Percentiles rank a stretch among this genome's conserved stretches.
Conservation (phyloP, 2,329 filamentous ascomycete genomes). For the Penicillium sp. region DNA sequence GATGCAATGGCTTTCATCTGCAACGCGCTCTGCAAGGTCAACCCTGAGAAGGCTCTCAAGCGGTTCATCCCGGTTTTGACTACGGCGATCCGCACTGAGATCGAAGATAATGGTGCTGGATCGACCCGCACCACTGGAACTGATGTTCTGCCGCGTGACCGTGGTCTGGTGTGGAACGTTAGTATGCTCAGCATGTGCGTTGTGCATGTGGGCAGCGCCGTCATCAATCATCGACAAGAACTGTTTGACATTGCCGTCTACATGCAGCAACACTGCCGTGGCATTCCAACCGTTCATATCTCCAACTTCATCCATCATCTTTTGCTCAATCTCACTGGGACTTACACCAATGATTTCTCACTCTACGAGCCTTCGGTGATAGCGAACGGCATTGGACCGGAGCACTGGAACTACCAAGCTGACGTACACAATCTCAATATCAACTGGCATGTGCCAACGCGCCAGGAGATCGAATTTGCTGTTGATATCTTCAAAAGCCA, state of each 20-base stretch:
- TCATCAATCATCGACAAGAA: constrained; percentile 82
- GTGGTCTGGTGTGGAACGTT: constrained; percentile 92
- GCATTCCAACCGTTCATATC: constrained; percentile 89
- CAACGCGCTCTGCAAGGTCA: constrained; percentile 92
- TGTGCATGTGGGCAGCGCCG: constrained; percentile 87
- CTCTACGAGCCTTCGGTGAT: constrained; percentile 79
- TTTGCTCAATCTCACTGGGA: constrained; percentile 87
- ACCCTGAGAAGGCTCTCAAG: constrained; percentile 87
- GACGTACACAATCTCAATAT: constrained; percentile 73
- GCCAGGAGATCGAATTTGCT: constrained; percentile 80
- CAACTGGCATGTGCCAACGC: constrained; percentile 82
- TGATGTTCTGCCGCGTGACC: constrained; percentile 87
- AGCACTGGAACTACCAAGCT: constrained; percentile 80
- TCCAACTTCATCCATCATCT: constrained; percentile 98
- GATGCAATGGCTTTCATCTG: constrained; percentile 99
- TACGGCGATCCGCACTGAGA: constrained; percentile 89
- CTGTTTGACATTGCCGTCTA: constrained; percentile 87
- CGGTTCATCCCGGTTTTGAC: constrained; percentile 87
- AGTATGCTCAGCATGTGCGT: constrained; percentile 98
- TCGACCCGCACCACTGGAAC: constrained; percentile 90
- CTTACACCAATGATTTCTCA: constrained; percentile 84
- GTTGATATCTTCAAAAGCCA: constrained; percentile 85
- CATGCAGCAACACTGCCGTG: constrained; percentile 94
- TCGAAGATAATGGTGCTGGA: constrained; percentile 92
- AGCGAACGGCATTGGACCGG: constrained; percentile 65